A percentile compares a stretch with the other conserved stretches of the same genome.
Evolutionary conservation across 768 basidiomycete species (phyloP).

Genomic region (Butyriboletus loyo): DNA sequence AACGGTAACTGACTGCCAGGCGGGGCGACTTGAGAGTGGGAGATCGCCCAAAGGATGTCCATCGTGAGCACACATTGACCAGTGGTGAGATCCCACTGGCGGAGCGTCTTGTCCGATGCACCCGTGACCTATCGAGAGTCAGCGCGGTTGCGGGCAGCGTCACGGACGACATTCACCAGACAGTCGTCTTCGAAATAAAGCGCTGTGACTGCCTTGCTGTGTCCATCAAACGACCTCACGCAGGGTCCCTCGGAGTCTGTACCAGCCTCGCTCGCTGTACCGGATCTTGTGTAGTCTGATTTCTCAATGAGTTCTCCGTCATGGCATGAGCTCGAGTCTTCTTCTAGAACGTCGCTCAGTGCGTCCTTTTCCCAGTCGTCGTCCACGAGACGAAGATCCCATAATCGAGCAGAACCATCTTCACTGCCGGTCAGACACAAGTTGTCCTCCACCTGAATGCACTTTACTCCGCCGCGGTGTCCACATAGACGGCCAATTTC

Average conservation of each 20-base stretch:
- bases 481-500: conserved; percentile 85
- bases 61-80: conserved; percentile 99
- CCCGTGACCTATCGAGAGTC: conserved; percentile 77
- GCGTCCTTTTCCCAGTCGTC: conserved; percentile 58
- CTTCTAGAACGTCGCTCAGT: conserved; percentile 63
- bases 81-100: conserved; percentile 96
- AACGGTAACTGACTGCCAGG: conserved; percentile 44
- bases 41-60: conserved; percentile 99
- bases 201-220: conserved; percentile 88
- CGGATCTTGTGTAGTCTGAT: conserved; percentile 40
- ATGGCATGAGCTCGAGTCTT: conserved; percentile 42
- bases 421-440: conserved; percentile 88
- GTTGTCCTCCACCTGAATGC: conserved; percentile 88
- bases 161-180: conserved; percentile 52
- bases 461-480: conserved; percentile 79
- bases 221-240: conserved; percentile 78
- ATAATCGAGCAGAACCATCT: conserved; percentile 81
- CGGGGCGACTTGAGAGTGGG: conserved; percentile 64
- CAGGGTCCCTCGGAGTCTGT: conserved; percentile 53
- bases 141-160: conserved; percentile 10
- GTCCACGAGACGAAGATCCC: conserved; percentile 87
- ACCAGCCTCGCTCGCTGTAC: conserved; percentile 36
- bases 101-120: conserved; percentile 95
- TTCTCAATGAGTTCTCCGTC: conserved; percentile 39
- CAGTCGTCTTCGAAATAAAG: conserved; percentile 96